Percentiles rank a stretch among this genome's conserved stretches.
Conservation (phyloP, 495 filamentous ascomycete genomes). For the Letharia columbiana region DNA sequence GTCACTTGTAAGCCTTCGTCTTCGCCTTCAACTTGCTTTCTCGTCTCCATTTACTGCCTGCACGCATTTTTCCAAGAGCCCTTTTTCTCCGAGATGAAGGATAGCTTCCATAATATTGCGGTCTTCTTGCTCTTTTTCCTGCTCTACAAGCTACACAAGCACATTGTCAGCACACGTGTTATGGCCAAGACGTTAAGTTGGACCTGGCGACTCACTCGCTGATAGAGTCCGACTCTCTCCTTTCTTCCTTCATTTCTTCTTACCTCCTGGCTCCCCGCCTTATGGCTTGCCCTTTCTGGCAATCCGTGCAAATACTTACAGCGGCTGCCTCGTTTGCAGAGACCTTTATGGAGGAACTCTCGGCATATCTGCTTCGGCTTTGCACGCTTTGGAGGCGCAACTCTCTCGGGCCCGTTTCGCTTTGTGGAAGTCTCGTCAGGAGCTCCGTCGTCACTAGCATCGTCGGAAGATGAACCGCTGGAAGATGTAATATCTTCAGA, state of each 20-base stretch:
- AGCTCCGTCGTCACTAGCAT: slow-evolving; percentile 32
- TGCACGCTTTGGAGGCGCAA: slow-evolving; percentile 27
- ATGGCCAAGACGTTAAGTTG: neutral
- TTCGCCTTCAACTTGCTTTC: neutral
- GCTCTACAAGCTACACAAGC: slow-evolving; percentile 37
- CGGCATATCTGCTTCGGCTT: slow-evolving; percentile 12
- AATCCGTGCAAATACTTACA: slow-evolving; percentile 11
- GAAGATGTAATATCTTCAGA: slow-evolving; percentile 29
- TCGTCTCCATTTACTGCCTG: neutral
- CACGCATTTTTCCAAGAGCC: slow-evolving; percentile 25
- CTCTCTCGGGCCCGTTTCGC: slow-evolving; percentile 36
- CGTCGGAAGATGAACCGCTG: slow-evolving; percentile 32
- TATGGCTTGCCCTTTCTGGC: slow-evolving; percentile 9
- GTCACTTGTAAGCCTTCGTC: neutral
- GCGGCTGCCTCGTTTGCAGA: slow-evolving; percentile 12
- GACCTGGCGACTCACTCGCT: slow-evolving; percentile 10
- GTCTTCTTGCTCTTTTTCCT: slow-evolving; percentile 39
- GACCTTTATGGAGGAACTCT: slow-evolving; percentile 9
- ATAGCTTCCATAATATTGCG: slow-evolving; percentile 40
- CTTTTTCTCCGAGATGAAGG: slow-evolving; percentile 37
- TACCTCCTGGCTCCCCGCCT: neutral
- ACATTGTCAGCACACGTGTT: slow-evolving; percentile 18
- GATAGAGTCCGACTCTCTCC: slow-evolving; percentile 19
- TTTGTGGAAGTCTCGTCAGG: slow-evolving; percentile 39
- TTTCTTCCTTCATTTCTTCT: neutral